Base-by-base conservation (phyloP, 805 yeast genomes). In the Wickerhamiella bombiphila region DNA sequence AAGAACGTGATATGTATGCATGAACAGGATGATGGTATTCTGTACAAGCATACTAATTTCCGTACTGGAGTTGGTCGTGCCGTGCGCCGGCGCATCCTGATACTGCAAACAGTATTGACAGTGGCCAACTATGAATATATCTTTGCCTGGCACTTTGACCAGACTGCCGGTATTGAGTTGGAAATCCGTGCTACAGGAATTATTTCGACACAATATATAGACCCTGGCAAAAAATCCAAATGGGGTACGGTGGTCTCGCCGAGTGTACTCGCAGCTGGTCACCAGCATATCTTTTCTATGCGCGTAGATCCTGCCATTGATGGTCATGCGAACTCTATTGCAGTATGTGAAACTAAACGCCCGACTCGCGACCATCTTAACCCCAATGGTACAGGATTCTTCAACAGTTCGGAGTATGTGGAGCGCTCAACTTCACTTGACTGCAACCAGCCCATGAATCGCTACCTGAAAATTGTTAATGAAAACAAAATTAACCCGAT, bases 181-280 rank as follows among this genome's bases (percentile, higher is more conserved):
- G 83, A 80, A 58, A 76, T 77, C 42, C 72, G 88, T 59, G 91
- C 91, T 41, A 80, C 91, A 39, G 93, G 93, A 65, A 78, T 80
- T 51, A 66, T 80, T 48, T 79, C 88, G 17, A 80, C 93, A 38
- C 78, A 76, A 78, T 86, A 88, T 54, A 73, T 78, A 44, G 86
- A 80, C 45, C 75, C 74, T 46, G 72, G 68, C 52, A 69, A 68
- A 43, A 80, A 76, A 34, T 47, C 75, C 67, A 80, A 79, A 43
- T 64, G 61, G 56, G 86, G 85, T 50, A 80, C 86, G 18, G 69
- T 69, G 42, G 77, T 80, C 41, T 83, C 82, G 24, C 86, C 85
- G 44, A 73, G 76, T 53, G 85, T 76, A 40, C 69, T 77, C 69
- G 93, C 93, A 35, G 77, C 86, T 21, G 76, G 73, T 65, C 93